Conservation (phyloP, 2,329 filamentous ascomycete species). For the Trichocomaceae sp. region DNA sequence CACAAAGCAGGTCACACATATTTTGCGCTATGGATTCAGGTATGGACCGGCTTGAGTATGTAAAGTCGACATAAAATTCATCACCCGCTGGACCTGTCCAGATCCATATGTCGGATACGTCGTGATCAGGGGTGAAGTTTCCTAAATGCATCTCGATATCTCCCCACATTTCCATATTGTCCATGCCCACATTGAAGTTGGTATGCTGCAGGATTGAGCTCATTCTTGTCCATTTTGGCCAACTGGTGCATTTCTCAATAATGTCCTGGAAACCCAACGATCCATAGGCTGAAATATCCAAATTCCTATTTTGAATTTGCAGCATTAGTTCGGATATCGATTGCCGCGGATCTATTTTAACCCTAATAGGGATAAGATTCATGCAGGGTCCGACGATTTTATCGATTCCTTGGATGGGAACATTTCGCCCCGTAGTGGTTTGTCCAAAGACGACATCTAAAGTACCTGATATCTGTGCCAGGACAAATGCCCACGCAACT, state of each 20-base stretch:
- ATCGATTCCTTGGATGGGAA: constrained; percentile 48
- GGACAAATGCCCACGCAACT: constrained; percentile 57
- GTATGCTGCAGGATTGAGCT: not conserved
- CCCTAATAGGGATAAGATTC: not conserved
- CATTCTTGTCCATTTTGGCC: not conserved
- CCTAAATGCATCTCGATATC: not conserved
- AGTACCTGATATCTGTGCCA: constrained; percentile 45
- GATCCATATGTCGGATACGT: not conserved
- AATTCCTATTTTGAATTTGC: not conserved
- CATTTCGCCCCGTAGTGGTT: constrained; percentile 56
- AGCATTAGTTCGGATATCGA: not conserved
- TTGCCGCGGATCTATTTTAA: not conserved
- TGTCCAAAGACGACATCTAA: constrained; percentile 57
- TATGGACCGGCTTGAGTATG: not conserved
- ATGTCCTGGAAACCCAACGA: not conserved
- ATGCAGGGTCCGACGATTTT: constrained; percentile 50
- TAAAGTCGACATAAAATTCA: not conserved
- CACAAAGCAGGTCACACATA: not conserved
- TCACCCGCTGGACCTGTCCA: not conserved
- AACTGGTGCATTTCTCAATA: not conserved
- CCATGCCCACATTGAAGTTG: not conserved
- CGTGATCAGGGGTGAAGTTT: not conserved
- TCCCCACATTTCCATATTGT: not conserved
- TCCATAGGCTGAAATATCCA: not conserved
- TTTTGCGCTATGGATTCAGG: not conserved